Evolutionary conservation across 495 filamentous ascomycete genomes (phyloP), one percentile per base, ranked within the genome.

Genomic region (Aspergillus leporis): DNA sequence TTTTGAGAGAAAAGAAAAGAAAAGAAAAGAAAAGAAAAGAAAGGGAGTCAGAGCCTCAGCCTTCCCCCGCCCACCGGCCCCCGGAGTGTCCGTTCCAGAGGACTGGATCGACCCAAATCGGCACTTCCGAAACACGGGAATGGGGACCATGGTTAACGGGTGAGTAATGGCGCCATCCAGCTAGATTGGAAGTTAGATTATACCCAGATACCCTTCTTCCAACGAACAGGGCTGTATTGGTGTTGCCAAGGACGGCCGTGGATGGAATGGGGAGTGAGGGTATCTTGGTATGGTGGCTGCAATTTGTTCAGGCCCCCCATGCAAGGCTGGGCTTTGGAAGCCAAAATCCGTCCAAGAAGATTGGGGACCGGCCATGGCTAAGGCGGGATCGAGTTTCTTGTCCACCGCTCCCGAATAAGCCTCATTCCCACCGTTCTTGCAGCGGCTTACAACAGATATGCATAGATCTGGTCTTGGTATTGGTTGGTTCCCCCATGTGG

Each of bases 231-330:
- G n/a, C n/a, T n/a, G n/a, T n/a, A n/a, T n/a, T n/a, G n/a, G n/a
- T n/a, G n/a, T n/a, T n/a, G n/a, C n/a, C n/a, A n/a, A n/a, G n/a
- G n/a, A n/a, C n/a, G n/a, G n/a, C n/a, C n/a, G n/a, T n/a, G n/a
- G n/a, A n/a, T n/a, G n/a, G n/a, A n/a, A n/a, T n/a, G n/a, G n/a
- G n/a, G n/a, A n/a, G n/a, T n/a, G n/a, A n/a, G n/a, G n/a, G n/a
- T n/a, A n/a, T n/a, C n/a, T n/a, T n/a, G n/a, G n/a, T n/a, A n/a
- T n/a, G n/a, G n/a, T n/a, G n/a, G n/a, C n/a, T n/a, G n/a, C n/a
- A n/a, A n/a, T n/a, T n/a, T 56, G 53, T 13, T 56, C 36, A 56
- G 53, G 53, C 53, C 41, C 53, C 53, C 53, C 53, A 22, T 41
- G 53, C 53, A 40, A 54, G 52, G 52, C 52, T 41, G 36, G 52